These are phyloP conservation scores for Ophiostoma himal-ulmi DNA, from an alignment of 2,329 filamentous ascomycete genomes.

Conservation along the genomic window DNA sequence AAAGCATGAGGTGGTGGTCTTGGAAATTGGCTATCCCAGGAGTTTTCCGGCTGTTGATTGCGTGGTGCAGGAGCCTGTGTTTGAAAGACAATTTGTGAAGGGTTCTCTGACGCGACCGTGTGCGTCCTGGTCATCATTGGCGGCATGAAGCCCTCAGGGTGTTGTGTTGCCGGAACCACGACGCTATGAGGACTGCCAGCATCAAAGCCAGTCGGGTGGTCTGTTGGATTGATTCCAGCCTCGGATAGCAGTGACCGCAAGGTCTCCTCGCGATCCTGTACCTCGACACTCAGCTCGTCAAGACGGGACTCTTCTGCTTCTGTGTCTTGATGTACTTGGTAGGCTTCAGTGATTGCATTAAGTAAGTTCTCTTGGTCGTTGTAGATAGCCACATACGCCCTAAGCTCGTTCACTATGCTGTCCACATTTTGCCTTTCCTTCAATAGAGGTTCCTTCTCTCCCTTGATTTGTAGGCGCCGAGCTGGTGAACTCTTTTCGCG, in stretches of 20 bases:
- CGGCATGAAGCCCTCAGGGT: slow-evolving; percentile 30
- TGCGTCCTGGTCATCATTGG: slow-evolving; percentile 33
- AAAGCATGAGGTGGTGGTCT: not conserved
- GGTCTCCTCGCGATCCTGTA: slow-evolving; percentile 41
- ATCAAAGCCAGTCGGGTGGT: slow-evolving; percentile 23
- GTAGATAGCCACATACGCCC: slow-evolving; percentile 39
- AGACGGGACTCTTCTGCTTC: slow-evolving; percentile 47
- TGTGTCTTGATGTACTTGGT: slow-evolving; percentile 46
- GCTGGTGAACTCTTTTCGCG: slow-evolving; percentile 43
- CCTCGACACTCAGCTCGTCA: slow-evolving; percentile 43
- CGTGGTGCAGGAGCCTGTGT: slow-evolving; percentile 38
- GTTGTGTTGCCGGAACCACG: slow-evolving; percentile 44
- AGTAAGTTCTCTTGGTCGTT: slow-evolving; percentile 43
- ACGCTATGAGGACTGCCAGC: slow-evolving; percentile 30
- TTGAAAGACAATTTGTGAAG: slow-evolving; percentile 47
- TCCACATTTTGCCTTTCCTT: slow-evolving; percentile 43
- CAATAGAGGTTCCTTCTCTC: slow-evolving; percentile 44
- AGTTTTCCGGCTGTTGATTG: not conserved
- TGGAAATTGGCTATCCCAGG: slow-evolving; percentile 4
- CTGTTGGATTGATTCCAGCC: slow-evolving; percentile 37
- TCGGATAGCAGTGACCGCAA: slow-evolving; percentile 40
- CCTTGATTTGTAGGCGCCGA: slow-evolving; percentile 43
- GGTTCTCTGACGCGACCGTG: slow-evolving; percentile 32
- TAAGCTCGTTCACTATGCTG: slow-evolving; percentile 38
- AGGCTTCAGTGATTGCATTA: slow-evolving; percentile 44